phyloP scores from a whole-genome alignment of 768 basidiomycete species.

The Mycena haematopus region DNA sequence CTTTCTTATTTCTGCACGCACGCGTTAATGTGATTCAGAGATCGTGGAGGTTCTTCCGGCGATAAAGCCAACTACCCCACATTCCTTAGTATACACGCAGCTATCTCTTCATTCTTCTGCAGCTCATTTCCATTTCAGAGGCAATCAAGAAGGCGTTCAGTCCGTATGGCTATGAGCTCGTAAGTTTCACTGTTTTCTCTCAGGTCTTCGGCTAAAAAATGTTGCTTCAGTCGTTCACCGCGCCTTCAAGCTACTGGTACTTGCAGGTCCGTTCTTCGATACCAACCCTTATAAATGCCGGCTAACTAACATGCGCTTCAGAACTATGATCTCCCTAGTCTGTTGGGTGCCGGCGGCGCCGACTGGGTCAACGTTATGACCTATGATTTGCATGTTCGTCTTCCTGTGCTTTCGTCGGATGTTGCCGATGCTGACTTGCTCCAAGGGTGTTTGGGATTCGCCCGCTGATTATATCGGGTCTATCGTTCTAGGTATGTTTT shows the following conservation, averaged over 20 bases:
- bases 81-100: neutral
- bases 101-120: neutral
- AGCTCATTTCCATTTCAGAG: slow-evolving; percentile 1
- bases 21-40: neutral
- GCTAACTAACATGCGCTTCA: neutral
- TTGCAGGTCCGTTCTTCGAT: neutral
- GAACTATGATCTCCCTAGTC: neutral
- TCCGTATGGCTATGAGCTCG: slow-evolving; percentile 8
- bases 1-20: neutral
- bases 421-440: neutral
- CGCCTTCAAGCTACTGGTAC: slow-evolving; percentile 22
- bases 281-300: neutral
- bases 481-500: slow-evolving; percentile 3
- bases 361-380: neutral
- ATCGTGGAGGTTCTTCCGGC: slow-evolving; percentile 1
- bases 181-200: neutral
- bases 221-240: slow-evolving; percentile 11
- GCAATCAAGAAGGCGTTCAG: slow-evolving; percentile 14
- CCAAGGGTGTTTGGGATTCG: neutral
- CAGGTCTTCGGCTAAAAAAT: neutral
- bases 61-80: slow-evolving; percentile 14
- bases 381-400: neutral
- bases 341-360: neutral
- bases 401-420: neutral
- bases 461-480: slow-evolving; percentile 6